Percentiles rank a stretch among this genome's conserved stretches.
phyloP scores from a whole-genome alignment of 495 filamentous ascomycete genomes.

The Achaetomiella virescens region DNA sequence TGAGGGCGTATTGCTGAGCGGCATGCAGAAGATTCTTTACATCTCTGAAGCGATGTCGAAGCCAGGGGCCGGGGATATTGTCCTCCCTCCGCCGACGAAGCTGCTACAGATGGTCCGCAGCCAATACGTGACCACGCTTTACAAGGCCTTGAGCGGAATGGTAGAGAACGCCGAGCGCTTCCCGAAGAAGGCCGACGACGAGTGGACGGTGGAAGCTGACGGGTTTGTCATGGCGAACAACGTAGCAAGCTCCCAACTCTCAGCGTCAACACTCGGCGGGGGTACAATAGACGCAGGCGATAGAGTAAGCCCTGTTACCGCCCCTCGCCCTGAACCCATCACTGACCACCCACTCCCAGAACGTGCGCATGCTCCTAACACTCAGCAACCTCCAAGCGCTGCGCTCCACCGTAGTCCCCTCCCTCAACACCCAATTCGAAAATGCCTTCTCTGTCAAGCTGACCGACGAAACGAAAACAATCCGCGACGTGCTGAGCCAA shows the following conservation, averaged over 20 bases:
- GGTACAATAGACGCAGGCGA: constrained; percentile 61
- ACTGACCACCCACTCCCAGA: constrained; percentile 45
- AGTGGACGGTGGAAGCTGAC: constrained; percentile 49
- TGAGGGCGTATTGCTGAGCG: constrained; percentile 66
- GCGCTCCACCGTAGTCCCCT: constrained; percentile 68
- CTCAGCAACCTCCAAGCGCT: constrained; percentile 82
- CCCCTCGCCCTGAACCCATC: neutral
- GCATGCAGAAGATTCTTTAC: constrained; percentile 92
- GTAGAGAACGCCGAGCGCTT: constrained; percentile 87
- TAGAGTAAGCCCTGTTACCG: constrained; percentile 49
- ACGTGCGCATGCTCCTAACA: constrained; percentile 86
- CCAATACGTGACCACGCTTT: constrained; percentile 84
- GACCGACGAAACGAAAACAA: constrained; percentile 83
- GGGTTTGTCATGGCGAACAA: constrained; percentile 26
- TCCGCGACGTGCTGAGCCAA: constrained; percentile 80
- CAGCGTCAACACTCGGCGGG: constrained; percentile 31
- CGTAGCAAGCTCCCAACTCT: constrained; percentile 15
- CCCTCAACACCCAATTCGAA: constrained; percentile 81
- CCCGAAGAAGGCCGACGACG: constrained; percentile 51
- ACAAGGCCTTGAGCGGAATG: constrained; percentile 87
- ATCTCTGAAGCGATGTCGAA: constrained; percentile 74
- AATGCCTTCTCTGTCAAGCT: constrained; percentile 82
- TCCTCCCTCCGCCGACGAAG: constrained; percentile 76
- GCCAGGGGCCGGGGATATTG: constrained; percentile 61
- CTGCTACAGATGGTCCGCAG: constrained; percentile 76